phyloP scores from a whole-genome alignment of 2,329 filamentous ascomycete genomes.

The Chrysosphaeria jannelii region DNA sequence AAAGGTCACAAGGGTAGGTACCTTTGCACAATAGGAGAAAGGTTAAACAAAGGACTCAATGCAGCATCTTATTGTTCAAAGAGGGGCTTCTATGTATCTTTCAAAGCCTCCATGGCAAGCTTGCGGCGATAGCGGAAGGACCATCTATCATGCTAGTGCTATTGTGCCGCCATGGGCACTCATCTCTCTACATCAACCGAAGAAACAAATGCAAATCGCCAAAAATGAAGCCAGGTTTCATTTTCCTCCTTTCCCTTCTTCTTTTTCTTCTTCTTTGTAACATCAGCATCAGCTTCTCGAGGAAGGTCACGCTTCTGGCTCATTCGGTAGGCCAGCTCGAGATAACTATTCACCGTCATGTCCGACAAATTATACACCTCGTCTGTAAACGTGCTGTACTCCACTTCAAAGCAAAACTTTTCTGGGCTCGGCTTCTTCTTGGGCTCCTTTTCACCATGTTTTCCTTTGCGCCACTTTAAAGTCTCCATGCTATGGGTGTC shows the following conservation, averaged over 20 bases:
- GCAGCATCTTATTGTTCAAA: too few species aligned
- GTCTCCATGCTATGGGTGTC: constrained; percentile 10
- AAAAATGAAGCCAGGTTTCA: constrained; percentile 49
- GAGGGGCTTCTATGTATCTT: too few species aligned
- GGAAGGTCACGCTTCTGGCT: constrained; percentile 17
- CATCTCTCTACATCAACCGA: too few species aligned
- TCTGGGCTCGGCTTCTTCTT: constrained; percentile 7
- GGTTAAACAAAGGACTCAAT: too few species aligned
- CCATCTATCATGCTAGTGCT: too few species aligned
- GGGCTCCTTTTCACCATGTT: constrained; percentile 27
- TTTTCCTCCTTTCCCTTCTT: constrained; percentile 25
- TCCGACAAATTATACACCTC: constrained; percentile 45
- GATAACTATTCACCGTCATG: constrained; percentile 54
- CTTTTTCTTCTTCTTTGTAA: constrained; percentile 15
- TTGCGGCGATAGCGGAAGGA: too few species aligned
- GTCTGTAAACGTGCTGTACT: constrained; percentile 65
- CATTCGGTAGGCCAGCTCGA: constrained; percentile 56
- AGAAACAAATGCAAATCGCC: constrained; percentile 50
- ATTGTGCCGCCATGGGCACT: too few species aligned
- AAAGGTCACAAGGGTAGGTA: too few species aligned
- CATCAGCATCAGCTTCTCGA: constrained; percentile 9
- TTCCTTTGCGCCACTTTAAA: constrained; percentile 29
- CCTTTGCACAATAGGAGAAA: too few species aligned
- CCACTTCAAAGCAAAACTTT: constrained; percentile 41
- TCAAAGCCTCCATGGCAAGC: too few species aligned